Percentiles rank a stretch among this genome's conserved stretches.
These are phyloP conservation scores for Phytophthora parvispora DNA, from an alignment of 352 stramenopile species.

Conservation along the genomic window DNA sequence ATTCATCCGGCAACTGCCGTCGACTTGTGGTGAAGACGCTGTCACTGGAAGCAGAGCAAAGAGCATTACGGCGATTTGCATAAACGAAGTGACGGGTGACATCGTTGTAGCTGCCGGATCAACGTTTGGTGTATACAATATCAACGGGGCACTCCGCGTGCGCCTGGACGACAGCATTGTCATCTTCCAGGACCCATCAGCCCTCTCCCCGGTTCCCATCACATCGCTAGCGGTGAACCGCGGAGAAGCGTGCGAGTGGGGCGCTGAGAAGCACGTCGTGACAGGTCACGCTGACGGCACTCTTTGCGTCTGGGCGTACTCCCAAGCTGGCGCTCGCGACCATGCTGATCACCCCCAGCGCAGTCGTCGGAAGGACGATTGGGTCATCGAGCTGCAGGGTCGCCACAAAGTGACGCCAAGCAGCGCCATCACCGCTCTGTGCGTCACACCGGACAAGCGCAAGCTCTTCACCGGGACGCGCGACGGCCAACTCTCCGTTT, in stretches of 20 bases:
- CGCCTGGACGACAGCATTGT: slow-evolving; percentile 57
- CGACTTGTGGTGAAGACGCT: slow-evolving; percentile 13
- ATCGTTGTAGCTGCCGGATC: slow-evolving; percentile 60
- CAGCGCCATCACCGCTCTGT: slow-evolving; percentile 62
- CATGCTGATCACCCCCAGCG: background rate
- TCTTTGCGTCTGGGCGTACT: slow-evolving; percentile 76
- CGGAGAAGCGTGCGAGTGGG: slow-evolving; percentile 68
- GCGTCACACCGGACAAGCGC: slow-evolving; percentile 60
- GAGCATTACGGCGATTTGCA: slow-evolving; percentile 56
- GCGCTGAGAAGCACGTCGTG: slow-evolving; percentile 66
- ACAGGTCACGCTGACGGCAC: slow-evolving; percentile 73
- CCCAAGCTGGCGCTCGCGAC: slow-evolving; percentile 36
- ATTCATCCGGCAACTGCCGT: slow-evolving; percentile 59
- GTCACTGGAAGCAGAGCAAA: background rate
- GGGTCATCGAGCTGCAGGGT: slow-evolving; percentile 63
- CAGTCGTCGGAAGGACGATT: slow-evolving; percentile 46
- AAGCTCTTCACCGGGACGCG: slow-evolving; percentile 72
- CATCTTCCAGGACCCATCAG: slow-evolving; percentile 51
- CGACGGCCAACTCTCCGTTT: slow-evolving; percentile 61
- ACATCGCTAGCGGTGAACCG: slow-evolving; percentile 60
- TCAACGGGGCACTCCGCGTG: slow-evolving; percentile 70
- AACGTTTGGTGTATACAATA: slow-evolving; percentile 71
- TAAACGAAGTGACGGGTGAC: slow-evolving; percentile 76
- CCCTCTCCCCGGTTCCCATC: slow-evolving; percentile 45
- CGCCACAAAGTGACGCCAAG: slow-evolving; percentile 49